Evolutionary conservation across 352 stramenopile species (phyloP), one percentile per base, ranked within the genome.

Genomic region (Globisporangium orthogonon): DNA sequence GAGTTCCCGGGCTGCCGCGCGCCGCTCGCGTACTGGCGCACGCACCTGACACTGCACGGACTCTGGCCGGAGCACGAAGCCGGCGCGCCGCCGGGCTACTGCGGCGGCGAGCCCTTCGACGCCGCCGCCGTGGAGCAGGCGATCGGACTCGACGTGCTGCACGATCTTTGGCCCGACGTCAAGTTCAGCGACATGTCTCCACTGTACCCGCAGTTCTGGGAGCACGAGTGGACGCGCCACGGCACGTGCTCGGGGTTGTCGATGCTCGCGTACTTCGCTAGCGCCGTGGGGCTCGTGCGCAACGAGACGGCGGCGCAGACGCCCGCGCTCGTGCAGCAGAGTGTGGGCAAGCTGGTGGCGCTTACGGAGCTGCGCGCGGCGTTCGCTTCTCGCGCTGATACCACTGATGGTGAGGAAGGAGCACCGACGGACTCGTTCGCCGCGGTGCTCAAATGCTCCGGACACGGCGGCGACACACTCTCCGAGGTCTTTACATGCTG

Each of bases 221-320:
- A 84, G 56, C 93, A 98, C 66, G 93, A 98, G 66, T 98, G 93
- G 93, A 86, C 66, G 23, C 92, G 94, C 51, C 93, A 98, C 63
- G 93, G 93, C 33, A 97, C 93, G 48, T 98, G 93, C 74, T 94
- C 86, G 11, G 88, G 88, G 0, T 72, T 98, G 6, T 57, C 66
- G 23, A 83, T 97, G 67, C 60, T 85, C 40, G 71, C 74, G 37
- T 97, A 96, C 71, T 97, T 97, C 69, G 62, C 65, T 33, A 48
- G 74, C 29, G 88, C 88, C 14, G 67, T 97, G n/a, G 69, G 85
- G 40, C 72, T 95, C 62, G 71, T 94, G 18, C 74, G 70, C 60
- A 90, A 95, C 54, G 81, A 72, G 57, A 82, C 81, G 50, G 77
- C 69, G 2, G 77, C 69, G 2, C 67, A 71, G 6, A 94, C 85